Base-by-base conservation (phyloP, 345 rosid species). In the Bruguiera parviflora region DNA sequence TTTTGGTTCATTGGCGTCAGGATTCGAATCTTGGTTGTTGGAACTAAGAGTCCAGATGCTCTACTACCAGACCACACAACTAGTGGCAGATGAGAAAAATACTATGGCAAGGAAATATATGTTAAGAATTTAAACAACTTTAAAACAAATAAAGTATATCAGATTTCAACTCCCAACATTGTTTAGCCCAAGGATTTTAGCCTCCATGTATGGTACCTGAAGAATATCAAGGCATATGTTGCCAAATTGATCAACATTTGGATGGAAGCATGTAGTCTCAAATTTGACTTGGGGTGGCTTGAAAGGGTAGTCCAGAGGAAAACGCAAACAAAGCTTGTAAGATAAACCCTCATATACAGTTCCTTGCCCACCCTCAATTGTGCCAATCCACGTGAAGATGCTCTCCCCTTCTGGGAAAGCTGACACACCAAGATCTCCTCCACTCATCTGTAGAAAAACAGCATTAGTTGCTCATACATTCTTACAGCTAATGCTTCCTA, bases 171-270 rank as follows among this genome's bases (percentile, higher is more conserved):
- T 8, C 13, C 43, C 43, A 2, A 11, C 47, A 39, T 39, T 39
- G 47, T 39, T 39, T 11, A 39, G 46, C 16, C 15, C 47, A 39
- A 10, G 47, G 47, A 39, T 39, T 39, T 11, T 39, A 9, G 3
- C 49, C 49, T 43, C 49, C 16, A 11, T 43, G 49, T 11, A 43
- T 43, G 5, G 49, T 66, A 76, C 79, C 79, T 76, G 79, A 24
- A 76, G 79, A 62, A 76, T 76, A 67, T 76, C 79, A 22, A 76
- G 79, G 65, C 79, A 76, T 66, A 76, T 76, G 68, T 71, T 76
- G 64, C 79, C 79, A 62, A 66, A 76, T 55, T 70, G 75, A 71
- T 76, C 79, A 8, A 76, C 79, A 66, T 76, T 76, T 19, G 75
- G 79, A 56, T 76, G 79, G 62, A 76, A 76, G 68, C 79, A 76